Evolutionary conservation across 352 stramenopile genomes (phyloP), one percentile per base, ranked within the genome.

Genomic region (Globisporangium polare): DNA sequence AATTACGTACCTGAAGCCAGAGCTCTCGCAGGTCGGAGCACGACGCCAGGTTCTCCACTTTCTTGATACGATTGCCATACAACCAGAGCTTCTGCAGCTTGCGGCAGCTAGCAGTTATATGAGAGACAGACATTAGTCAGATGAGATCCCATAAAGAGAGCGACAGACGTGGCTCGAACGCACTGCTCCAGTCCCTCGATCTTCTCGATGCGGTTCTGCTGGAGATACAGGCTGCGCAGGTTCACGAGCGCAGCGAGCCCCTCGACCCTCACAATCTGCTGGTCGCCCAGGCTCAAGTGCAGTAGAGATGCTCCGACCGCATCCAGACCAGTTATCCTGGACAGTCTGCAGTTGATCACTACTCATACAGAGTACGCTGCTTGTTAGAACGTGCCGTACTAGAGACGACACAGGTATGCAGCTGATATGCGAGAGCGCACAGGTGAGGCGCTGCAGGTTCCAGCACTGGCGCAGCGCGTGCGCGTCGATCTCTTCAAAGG

Each of bases 1-100:
- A n/a, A n/a, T n/a, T n/a, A n/a, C n/a, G n/a, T n/a, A 83, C 76
- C 66, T 96, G 88, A 2, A 96, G 64, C 77, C 81, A 94, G 27
- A 97, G 66, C 67, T 96, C 88, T 26, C 82, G 74, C 22, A 97
- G 51, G 42, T 95, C 85, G 13, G 73, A 77, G 53, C 80, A 89
- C 18, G 68, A 65, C 8, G 72, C 67, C 0, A 97, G 67, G 31
- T 83, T 84, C 26, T 92, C 80, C 17, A 96, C 72, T 3, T 24
- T 53, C 1, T 62, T 58, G 35, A 97, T 72, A 39, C 69, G 68
- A 56, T 96, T 97, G 24, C 73, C 71, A 39, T 75, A 90, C 31
- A 96, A 50, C 87, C 90, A 97, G 20, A 96, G 68, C 9, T 69
- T 80, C 52, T 83, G 75, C 20, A 97, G 71, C 52, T 79, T 80